Evolutionary conservation across 805 yeast genomes (phyloP).

Genomic region (Kregervanrija pseudodelftensis): DNA sequence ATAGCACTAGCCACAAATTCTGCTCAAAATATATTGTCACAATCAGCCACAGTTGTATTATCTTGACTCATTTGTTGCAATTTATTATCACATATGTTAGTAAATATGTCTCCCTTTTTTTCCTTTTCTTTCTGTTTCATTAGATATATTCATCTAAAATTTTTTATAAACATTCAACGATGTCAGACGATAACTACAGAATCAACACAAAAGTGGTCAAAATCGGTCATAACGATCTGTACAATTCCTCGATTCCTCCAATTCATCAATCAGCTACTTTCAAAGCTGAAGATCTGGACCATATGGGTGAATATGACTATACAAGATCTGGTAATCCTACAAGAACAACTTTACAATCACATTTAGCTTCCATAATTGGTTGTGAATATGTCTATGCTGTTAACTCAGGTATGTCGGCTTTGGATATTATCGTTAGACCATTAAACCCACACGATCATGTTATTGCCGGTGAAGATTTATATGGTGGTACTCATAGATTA

Average conservation of each 20-base stretch:
- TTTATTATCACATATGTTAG: too few relatives aligned
- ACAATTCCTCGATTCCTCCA: constrained; percentile 80
- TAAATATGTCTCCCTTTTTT: not conserved
- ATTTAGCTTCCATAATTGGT: constrained; percentile 69
- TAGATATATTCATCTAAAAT: not conserved
- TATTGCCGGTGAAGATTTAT: constrained; percentile 89
- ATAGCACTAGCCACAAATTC: not conserved
- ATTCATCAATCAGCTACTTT: constrained; percentile 93
- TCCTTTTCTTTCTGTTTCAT: not conserved
- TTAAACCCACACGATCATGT: constrained; percentile 82
- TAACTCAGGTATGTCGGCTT: constrained; percentile 87
- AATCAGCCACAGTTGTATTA: too few relatives aligned
- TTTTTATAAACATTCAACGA: not conserved
- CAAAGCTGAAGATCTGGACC: constrained; percentile 64
- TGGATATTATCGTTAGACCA: constrained; percentile 70
- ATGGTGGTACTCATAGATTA: constrained; percentile 89
- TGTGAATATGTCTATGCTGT: constrained; percentile 78
- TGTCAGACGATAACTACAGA: constrained; percentile 1
- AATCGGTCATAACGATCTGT: constrained; percentile 56
- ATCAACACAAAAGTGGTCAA: constrained; percentile 59
- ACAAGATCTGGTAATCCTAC: constrained; percentile 95
- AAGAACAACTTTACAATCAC: constrained; percentile 70
- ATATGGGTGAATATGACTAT: constrained; percentile 78
- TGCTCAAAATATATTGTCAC: not conserved
- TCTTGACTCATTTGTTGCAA: too few relatives aligned